Percentiles rank a stretch among this genome's conserved stretches.
These are phyloP conservation scores for Leptosphaerulina australis DNA, from an alignment of 2,329 filamentous ascomycete species.

Conservation along the genomic window DNA sequence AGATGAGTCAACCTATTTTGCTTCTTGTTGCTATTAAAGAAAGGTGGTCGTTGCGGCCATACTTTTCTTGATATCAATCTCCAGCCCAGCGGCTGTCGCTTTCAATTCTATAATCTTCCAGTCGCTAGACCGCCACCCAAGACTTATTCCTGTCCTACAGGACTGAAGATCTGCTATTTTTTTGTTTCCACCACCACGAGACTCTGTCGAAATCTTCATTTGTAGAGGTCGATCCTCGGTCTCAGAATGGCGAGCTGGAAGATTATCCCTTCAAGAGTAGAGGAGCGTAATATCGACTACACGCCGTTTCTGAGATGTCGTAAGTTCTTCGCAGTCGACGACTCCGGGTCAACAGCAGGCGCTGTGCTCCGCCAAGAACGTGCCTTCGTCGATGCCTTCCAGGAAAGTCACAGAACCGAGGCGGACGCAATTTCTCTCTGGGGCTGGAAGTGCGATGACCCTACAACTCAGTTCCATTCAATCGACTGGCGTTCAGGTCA, in stretches of 20 bases:
- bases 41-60: not conserved
- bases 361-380: slow-evolving; percentile 25
- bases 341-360: slow-evolving; percentile 37
- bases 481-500: slow-evolving; percentile 24
- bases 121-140: too few species aligned
- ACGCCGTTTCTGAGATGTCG: slow-evolving; percentile 22
- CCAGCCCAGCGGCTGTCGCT: not conserved
- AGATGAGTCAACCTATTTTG: not conserved
- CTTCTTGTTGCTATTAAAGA: not conserved
- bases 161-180: too few species aligned
- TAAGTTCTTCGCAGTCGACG: slow-evolving; percentile 45
- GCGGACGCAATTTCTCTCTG: slow-evolving; percentile 28
- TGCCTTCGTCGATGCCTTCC: slow-evolving; percentile 26
- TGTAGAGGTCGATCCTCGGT: not conserved
- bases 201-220: not conserved
- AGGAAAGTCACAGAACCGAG: slow-evolving; percentile 7
- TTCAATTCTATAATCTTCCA: not conserved
- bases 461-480: slow-evolving; percentile 11
- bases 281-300: slow-evolving; percentile 15
- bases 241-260: slow-evolving; percentile 26
- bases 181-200: not conserved
- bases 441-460: slow-evolving; percentile 29
- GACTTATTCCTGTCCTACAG: too few species aligned
- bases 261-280: slow-evolving; percentile 11
- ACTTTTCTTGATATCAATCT: not conserved